phyloP scores from a whole-genome alignment of 2,329 filamentous ascomycete genomes.

The Cladosporium sp. region DNA sequence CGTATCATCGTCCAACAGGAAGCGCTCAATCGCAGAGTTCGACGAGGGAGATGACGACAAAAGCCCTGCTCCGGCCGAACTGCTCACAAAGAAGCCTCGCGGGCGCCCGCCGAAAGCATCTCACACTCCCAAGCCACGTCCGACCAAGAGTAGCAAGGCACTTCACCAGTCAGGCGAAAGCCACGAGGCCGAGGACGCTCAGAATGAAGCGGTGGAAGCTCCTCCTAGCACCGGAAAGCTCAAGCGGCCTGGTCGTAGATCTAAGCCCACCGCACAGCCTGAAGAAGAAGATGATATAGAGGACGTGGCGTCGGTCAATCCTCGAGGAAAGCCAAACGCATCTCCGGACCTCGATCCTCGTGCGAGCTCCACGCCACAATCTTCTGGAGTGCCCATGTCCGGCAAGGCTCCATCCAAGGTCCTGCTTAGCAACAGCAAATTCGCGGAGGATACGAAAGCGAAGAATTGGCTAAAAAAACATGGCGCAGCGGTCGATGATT shows the following conservation, averaged over 20 bases:
- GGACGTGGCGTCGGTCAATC: not conserved
- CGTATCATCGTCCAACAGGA: not conserved
- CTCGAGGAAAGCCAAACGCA: not conserved
- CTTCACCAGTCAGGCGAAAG: not conserved
- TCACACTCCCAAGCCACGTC: not conserved
- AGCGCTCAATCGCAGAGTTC: not conserved
- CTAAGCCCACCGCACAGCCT: not conserved
- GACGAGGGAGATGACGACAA: not conserved
- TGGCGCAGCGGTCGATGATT: conserved; percentile 27
- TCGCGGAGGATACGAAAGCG: conserved; percentile 18
- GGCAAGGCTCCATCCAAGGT: conserved; percentile 16
- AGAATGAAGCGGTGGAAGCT: not conserved
- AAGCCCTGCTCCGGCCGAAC: not conserved
- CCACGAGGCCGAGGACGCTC: not conserved
- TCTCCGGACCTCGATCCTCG: not conserved
- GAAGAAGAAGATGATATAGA: not conserved
- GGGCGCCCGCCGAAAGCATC: not conserved
- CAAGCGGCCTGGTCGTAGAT: not conserved
- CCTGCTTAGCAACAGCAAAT: conserved; percentile 20
- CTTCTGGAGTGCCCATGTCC: not conserved
- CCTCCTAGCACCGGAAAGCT: conserved; percentile 3
- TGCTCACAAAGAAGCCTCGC: not conserved
- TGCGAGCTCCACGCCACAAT: not conserved
- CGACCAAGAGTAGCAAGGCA: not conserved
- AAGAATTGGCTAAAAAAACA: conserved; percentile 34